Base-by-base conservation (phyloP, 1,139 yeast species). In the Lodderomyces jiufengensis region DNA sequence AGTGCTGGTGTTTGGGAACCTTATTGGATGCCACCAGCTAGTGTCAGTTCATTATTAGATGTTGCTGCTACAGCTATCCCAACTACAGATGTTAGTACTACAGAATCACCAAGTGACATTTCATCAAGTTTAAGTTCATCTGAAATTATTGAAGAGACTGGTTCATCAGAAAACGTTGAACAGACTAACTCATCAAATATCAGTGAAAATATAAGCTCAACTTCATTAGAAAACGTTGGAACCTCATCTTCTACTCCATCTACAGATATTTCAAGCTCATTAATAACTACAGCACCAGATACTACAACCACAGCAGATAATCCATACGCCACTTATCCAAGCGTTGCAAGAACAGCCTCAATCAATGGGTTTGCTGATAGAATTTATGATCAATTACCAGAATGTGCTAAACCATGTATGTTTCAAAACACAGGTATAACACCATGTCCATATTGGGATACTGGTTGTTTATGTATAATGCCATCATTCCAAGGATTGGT, bases 1-100 rank as follows among this genome's bases (percentile, higher is more conserved):
- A 44, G 45, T 11, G 76, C 63, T 24, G 76, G 76, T 36, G 76
- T 69, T 14, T 59, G 62, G 41, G 50, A 61, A 22, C 57, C 57
- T 31, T 54, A 42, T 39, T 69, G 73, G 73, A 58, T 62, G 57
- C 57, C 67, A 34, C 58, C 51, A 28, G 48, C 52, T 10, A 54
- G 70, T 9, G 57, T 66, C 22, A 55, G 65, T 4, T 42, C 59
- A 12, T 60, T 46, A 5, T 49, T 70, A 31, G 50, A 52, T 4
- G 34, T 67, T 29, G 72, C 70, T 26, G 63, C 53, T 23, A 42
- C 51, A 31, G 39, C 47, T 12, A 31, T 40, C n/a, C 32, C 35
- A 16, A 20, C 42, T 13, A 15, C 11, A 15, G 31, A 24, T 20
- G 38, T 44, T 14, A 9, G 20, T 27, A 11, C 26, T 3, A 12